phyloP scores from a whole-genome alignment of 192 early-diverging fungal genomes.

The Dissophora ornata region DNA sequence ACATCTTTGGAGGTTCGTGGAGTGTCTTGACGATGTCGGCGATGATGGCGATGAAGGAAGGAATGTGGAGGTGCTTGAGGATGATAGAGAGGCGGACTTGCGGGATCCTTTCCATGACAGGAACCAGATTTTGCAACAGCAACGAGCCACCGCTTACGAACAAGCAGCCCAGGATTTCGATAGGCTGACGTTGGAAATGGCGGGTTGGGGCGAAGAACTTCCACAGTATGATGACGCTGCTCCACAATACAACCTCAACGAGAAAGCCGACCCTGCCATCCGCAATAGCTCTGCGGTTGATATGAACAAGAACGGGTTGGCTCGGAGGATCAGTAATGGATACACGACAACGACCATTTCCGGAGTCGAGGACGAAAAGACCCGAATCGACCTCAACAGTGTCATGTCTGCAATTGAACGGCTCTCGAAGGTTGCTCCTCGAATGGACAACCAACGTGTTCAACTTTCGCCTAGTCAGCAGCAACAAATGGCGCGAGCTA shows the following conservation, averaged over 20 bases:
- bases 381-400: slow-evolving; percentile 61
- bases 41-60: neutral
- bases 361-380: slow-evolving; percentile 56
- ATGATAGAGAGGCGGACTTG: no score
- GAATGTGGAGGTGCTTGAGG: neutral
- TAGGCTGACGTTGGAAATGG: slow-evolving; percentile 41
- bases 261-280: slow-evolving; percentile 12
- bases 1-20: slow-evolving; percentile 13
- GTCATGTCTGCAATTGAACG: slow-evolving; percentile 65
- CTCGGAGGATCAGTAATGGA: slow-evolving; percentile 1
- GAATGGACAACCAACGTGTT: slow-evolving; percentile 66
- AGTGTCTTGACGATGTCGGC: slow-evolving; percentile 9
- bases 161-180: slow-evolving; percentile 11
- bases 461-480: slow-evolving; percentile 59
- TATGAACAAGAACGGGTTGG: neutral
- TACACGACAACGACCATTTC: neutral
- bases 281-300: no score
- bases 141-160: neutral
- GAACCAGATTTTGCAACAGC: slow-evolving; percentile 12
- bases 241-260: slow-evolving; percentile 16
- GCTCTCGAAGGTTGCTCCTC: slow-evolving; percentile 60
- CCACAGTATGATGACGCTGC: slow-evolving; percentile 31
- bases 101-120: slow-evolving; percentile 16
- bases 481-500: slow-evolving; percentile 55
- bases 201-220: slow-evolving; percentile 13